Evolutionary conservation across 352 stramenopile species (phyloP).

Genomic region (Phytophthora pistaciae): DNA sequence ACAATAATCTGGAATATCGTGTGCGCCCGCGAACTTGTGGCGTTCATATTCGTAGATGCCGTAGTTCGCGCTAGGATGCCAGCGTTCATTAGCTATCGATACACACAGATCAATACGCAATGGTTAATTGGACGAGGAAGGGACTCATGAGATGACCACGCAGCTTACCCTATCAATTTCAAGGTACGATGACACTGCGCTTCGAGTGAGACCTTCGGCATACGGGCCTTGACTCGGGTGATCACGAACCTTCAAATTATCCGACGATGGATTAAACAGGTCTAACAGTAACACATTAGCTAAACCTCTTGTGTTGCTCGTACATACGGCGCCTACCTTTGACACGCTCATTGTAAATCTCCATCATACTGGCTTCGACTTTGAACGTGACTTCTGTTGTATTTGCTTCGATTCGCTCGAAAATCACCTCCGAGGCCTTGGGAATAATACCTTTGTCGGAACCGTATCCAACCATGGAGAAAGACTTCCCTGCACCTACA

Average conservation of each 20-base stretch:
- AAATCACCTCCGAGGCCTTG: conserved; percentile 84
- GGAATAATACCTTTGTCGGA: conserved; percentile 88
- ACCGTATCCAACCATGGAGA: conserved; percentile 90
- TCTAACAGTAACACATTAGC: conserved; percentile 44
- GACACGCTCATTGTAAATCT: conserved; percentile 92
- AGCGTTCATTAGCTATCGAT: conserved; percentile 79
- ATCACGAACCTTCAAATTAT: conserved; percentile 91
- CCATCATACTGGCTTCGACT: conserved; percentile 91
- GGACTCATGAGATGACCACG: background rate
- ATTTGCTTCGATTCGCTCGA: conserved; percentile 75
- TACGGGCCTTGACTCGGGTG: conserved; percentile 88
- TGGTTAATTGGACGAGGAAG: background rate
- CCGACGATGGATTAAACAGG: conserved; percentile 83
- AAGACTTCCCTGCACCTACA: conserved; percentile 81
- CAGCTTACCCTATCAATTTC: conserved; percentile 73
- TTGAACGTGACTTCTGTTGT: conserved; percentile 70
- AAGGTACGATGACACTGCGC: conserved; percentile 81
- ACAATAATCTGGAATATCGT: conserved; percentile 90
- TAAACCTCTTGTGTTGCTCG: background rate
- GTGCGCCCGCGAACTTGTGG: conserved; percentile 83
- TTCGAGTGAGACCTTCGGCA: conserved; percentile 80
- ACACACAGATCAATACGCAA: background rate
- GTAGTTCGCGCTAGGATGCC: conserved; percentile 86
- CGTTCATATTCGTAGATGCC: conserved; percentile 90
- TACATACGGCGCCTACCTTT: conserved; percentile 54